Evolutionary conservation across 257 asterid species (phyloP).

Genomic region (Ajuga chamaepitys): DNA sequence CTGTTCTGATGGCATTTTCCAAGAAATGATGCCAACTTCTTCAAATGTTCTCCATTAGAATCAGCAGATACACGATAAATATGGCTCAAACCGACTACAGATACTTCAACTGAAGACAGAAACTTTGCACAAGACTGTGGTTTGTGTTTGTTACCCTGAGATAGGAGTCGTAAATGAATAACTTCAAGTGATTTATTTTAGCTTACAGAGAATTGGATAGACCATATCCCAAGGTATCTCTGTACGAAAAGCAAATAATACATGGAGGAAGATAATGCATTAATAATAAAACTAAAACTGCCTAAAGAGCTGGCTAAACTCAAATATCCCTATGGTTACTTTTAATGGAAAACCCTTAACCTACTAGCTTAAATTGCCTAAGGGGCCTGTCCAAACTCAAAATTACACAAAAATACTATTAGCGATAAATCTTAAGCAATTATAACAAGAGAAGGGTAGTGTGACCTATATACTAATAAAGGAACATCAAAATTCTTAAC

Average conservation of each 20-base stretch:
- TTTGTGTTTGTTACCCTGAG: constrained; percentile 36
- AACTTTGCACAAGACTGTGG: constrained; percentile 33
- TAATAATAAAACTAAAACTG: background rate
- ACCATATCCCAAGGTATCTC: background rate
- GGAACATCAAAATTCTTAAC: background rate
- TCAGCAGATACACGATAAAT: constrained; percentile 64
- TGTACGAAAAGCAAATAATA: background rate
- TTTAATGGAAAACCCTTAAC: background rate
- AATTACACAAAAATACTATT: background rate
- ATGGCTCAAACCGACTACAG: constrained; percentile 77
- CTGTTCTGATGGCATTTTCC: constrained; percentile 45
- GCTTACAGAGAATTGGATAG: background rate
- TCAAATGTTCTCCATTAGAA: constrained; percentile 56
- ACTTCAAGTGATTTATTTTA: background rate
- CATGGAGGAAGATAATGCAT: background rate
- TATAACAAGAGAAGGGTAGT: background rate
- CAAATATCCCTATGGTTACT: background rate
- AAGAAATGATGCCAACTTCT: constrained; percentile 68
- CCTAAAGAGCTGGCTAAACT: constrained; percentile 4
- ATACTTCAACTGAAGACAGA: constrained; percentile 66
- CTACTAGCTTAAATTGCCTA: background rate
- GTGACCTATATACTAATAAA: background rate
- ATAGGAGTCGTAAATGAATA: background rate
- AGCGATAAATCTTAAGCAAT: background rate
- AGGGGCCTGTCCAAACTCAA: constrained; percentile 7